Base-by-base conservation (phyloP, 2,329 filamentous ascomycete species). In the Neonectria coccinea region DNA sequence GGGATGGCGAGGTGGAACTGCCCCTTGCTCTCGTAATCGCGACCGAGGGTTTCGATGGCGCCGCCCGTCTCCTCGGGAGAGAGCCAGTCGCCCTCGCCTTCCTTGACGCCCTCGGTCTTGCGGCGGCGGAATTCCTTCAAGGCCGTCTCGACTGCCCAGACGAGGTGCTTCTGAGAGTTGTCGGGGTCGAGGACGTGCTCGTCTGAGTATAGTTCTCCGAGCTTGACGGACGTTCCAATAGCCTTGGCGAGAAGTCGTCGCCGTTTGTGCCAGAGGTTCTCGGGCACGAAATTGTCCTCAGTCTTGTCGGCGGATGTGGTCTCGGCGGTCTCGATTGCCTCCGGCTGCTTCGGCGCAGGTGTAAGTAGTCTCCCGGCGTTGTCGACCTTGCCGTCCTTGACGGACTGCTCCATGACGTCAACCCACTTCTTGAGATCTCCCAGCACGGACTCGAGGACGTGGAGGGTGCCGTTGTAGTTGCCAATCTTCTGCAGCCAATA, bases 1-100 rank as follows among this genome's bases (percentile, higher is more conserved):
- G 94, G 94, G 22, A 94, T 87, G 6, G 94, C 91, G 2, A 97
- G 88, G 70, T 95, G 92, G 74, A 93, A 91, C 71, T 92, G 88
- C 48, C 90, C 87, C 71, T 88, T 89, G 53, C 86, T 84, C 74
- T 92, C 89, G 78, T 97, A 97, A 71, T 90, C 89, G 62, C 90
- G 86, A 18, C 88, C 95, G 25, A 97, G 85, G 12, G 92, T 85
- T 77, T 96, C 92, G 65, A 95, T 81, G 16, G 89, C 83, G 4
- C 86, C 91, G n/a, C 92, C 93, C 63, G 92, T 87, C 76, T 94
- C 87, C 65, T 91, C 86, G 1, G 88, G 83, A 2, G 81, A 88
- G 79, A 94, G 83, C 91, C 92, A 95, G 1, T 86, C 82, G 18
- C 88, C 90, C 77, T 93, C 92, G 47, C 86, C 90, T 6, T 90